Conservation (phyloP, 73 alveolate genomes). For the Paramecium bursaria region DNA sequence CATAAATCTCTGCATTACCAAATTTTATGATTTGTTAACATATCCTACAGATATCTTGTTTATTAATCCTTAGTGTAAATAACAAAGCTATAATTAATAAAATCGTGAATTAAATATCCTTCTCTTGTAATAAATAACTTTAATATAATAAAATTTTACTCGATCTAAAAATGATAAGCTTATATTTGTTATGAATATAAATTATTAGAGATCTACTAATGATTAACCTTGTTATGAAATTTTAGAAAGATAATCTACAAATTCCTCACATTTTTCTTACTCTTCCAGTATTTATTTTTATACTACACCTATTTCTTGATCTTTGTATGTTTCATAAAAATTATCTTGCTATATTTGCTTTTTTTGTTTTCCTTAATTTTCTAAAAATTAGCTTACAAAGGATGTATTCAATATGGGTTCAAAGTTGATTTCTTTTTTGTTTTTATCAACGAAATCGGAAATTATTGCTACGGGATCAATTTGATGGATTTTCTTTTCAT, state of each 20-base stretch:
- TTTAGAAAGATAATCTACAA: not conserved
- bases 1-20: conserved; percentile 54
- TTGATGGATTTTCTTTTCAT: conserved; percentile 26
- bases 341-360: not conserved
- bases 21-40: conserved; percentile 25
- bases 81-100: conserved; percentile 40
- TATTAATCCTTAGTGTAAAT: conserved; percentile 2
- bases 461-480: not conserved
- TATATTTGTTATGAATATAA: not conserved
- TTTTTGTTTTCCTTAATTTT: conserved; percentile 36
- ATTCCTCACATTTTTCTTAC: not conserved
- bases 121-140: not conserved
- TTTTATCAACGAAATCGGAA: conserved; percentile 5
- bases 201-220: conserved; percentile 9
- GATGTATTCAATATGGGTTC: not conserved
- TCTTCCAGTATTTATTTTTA: not conserved
- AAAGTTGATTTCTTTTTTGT: not conserved
- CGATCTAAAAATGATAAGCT: not conserved
- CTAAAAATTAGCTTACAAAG: not conserved
- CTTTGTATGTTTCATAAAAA: not conserved
- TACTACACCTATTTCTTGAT: not conserved
- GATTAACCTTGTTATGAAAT: not conserved
- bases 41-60: conserved; percentile 43
- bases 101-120: not conserved
- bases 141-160: not conserved